Evolutionary conservation across 768 basidiomycete species (phyloP), one percentile per base, ranked within the genome.

Genomic region (Sporobolomyces pararoseus): DNA sequence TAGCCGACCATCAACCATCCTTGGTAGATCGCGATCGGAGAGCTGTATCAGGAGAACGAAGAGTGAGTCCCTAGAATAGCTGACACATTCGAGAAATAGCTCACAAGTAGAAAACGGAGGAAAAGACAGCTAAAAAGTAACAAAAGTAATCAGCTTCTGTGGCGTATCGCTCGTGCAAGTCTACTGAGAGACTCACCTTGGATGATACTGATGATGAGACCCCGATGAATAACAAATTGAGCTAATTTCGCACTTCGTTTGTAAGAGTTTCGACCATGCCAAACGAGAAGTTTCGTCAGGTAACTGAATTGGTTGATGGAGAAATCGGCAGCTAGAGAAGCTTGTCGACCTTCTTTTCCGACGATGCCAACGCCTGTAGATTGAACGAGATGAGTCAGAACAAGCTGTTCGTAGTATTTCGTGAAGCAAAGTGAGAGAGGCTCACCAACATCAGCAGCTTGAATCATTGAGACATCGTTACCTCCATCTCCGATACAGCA

Each of bases 391-490:
- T 10, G 25, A 54, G 27, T 54, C 53, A 54, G 50, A 10, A 14
- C 10, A 37, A 4, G 21, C 19, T 23, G 12, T 17, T 35, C 27
- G 47, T n/a, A 10, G 27, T 32, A 13, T 29, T 34, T 42, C 34
- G 32, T 42, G n/a, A n/a, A 32, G 25, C 21, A 13, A 21, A 29
- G 53, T 32, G 23, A 34, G 21, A 46, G 7, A 9, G 37, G 61
- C 91, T 78, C 55, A 92, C 93, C 95, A 67, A 99, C 93, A 76
- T 98, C 92, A 3, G 96, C 96, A 2, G 96, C 96, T 77, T 98
- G 96, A 70, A 99, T 99, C 96, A 99, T 99, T 79, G 90, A 92
- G 71, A 99, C 96, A 78, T 99, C 96, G 79, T 99, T 99, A 6
- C 96, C 96, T 39, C 96, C 96, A 81, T 99, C 96, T 3, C 96